Conservation (phyloP, 768 basidiomycete genomes). For the Mycena amicta region DNA sequence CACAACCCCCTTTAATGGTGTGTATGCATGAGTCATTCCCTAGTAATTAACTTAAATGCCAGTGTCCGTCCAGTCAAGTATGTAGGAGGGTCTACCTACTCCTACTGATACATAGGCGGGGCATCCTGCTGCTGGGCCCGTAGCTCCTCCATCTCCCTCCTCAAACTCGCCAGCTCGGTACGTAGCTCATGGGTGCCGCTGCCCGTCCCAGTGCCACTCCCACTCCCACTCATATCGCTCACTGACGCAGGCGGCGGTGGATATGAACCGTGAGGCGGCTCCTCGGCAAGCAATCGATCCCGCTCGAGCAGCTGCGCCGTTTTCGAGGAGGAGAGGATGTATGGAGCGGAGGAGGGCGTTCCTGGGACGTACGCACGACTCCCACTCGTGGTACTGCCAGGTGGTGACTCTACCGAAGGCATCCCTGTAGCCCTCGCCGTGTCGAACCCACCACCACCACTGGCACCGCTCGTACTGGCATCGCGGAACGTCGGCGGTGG, state of each 20-base stretch:
- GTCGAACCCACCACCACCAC: too few relatives aligned
- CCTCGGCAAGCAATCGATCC: background rate
- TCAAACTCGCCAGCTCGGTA: slow-evolving; percentile 5
- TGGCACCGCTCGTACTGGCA: background rate
- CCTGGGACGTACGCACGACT: background rate
- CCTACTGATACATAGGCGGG: slow-evolving; percentile 15
- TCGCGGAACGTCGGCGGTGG: background rate
- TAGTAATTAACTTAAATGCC: too few relatives aligned
- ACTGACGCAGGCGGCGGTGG: background rate
- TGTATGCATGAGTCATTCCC: too few relatives aligned
- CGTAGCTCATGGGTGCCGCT: slow-evolving; percentile 1
- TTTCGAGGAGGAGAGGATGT: background rate
- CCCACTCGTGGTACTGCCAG: background rate
- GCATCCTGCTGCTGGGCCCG: slow-evolving; percentile 7
- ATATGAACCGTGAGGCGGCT: background rate
- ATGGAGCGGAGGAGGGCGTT: background rate
- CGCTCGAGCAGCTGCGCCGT: background rate
- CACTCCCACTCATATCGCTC: background rate
- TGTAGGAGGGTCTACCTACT: too few relatives aligned
- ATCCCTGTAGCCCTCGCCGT: too few relatives aligned
- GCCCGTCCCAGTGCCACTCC: background rate
- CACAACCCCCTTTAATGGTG: too few relatives aligned
- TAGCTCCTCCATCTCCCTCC: slow-evolving; percentile 14
- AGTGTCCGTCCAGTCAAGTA: too few relatives aligned
- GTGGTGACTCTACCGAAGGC: too few relatives aligned